phyloP scores from a whole-genome alignment of 257 asterid species.

The Gentiana macrophylla region DNA sequence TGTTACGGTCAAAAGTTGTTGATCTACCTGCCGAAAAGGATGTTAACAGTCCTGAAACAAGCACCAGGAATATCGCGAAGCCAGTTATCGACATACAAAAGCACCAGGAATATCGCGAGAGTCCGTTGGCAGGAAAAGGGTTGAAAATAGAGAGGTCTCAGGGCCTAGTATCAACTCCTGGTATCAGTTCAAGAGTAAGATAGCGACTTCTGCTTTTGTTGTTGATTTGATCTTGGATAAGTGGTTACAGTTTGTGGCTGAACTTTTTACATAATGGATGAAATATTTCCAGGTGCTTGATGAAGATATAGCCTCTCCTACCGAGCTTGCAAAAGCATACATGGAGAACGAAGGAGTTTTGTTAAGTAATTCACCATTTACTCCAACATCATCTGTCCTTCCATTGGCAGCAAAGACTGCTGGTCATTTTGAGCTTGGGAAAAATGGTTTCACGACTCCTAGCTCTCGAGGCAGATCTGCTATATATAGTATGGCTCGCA shows the following conservation, averaged over 20 bases:
- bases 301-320: constrained; percentile 66
- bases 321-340: constrained; percentile 91
- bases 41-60: constrained; percentile 16
- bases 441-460: constrained; percentile 55
- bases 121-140: constrained; percentile 24
- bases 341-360: constrained; percentile 60
- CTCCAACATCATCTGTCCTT: constrained; percentile 34
- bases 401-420: constrained; percentile 22
- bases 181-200: constrained; percentile 33
- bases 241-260: neutral
- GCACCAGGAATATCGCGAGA: constrained; percentile 25
- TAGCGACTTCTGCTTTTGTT: neutral
- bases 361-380: constrained; percentile 23
- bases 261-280: neutral
- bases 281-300: constrained; percentile 40
- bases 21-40: constrained; percentile 25
- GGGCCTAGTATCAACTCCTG: constrained; percentile 28
- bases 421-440: constrained; percentile 29
- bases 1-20: constrained; percentile 60
- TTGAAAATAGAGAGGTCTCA: constrained; percentile 22
- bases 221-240: neutral
- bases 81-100: constrained; percentile 22
- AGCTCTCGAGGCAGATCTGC: constrained; percentile 83
- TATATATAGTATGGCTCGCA: constrained; percentile 82
- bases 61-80: constrained; percentile 11